Percentiles rank a stretch among this genome's conserved stretches.
Conservation (phyloP, 2,329 filamentous ascomycete genomes). For the Fusarium lateritium region DNA sequence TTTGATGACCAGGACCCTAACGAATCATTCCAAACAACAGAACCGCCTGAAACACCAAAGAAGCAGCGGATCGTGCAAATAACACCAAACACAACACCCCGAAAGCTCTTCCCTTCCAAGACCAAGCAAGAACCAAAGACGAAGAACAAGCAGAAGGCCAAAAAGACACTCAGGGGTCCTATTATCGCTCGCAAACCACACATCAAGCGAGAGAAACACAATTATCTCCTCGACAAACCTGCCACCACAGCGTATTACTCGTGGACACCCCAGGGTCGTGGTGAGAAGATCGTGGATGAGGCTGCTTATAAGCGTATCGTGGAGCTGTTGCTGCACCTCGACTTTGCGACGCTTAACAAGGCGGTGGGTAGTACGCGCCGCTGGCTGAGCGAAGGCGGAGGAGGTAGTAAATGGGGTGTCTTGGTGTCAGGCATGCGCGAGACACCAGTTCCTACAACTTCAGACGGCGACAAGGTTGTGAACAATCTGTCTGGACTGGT, state of each 20-base stretch:
- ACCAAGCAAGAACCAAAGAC: constrained; percentile 13
- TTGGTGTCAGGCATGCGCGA: constrained; percentile 63
- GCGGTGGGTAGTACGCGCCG: constrained; percentile 75
- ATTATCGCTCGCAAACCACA: constrained; percentile 76
- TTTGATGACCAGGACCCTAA: constrained; percentile 69
- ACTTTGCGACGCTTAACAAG: constrained; percentile 77
- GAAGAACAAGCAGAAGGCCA: constrained; percentile 54
- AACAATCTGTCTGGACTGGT: constrained; percentile 67
- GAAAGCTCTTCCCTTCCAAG: constrained; percentile 52
- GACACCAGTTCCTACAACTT: constrained; percentile 24
- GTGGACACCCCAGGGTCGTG: constrained; percentile 75
- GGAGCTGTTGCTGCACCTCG: constrained; percentile 79
- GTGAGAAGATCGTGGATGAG: constrained; percentile 74
- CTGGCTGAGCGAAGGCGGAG: constrained; percentile 78
- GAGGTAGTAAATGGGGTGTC: constrained; percentile 67
- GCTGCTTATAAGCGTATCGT: constrained; percentile 76
- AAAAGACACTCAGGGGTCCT: constrained; percentile 67
- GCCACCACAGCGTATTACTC: constrained; percentile 73
- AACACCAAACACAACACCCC: constrained; percentile 54
- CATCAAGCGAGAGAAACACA: constrained; percentile 72
- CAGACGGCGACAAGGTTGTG: constrained; percentile 45
- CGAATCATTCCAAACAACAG: constrained; percentile 47
- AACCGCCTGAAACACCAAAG: constrained; percentile 53
- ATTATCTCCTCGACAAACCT: constrained; percentile 65
- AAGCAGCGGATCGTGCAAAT: constrained; percentile 45